Evolutionary conservation across 371 early-diverging fungal genomes (phyloP).

Genomic region (Apophysomyces variabilis): DNA sequence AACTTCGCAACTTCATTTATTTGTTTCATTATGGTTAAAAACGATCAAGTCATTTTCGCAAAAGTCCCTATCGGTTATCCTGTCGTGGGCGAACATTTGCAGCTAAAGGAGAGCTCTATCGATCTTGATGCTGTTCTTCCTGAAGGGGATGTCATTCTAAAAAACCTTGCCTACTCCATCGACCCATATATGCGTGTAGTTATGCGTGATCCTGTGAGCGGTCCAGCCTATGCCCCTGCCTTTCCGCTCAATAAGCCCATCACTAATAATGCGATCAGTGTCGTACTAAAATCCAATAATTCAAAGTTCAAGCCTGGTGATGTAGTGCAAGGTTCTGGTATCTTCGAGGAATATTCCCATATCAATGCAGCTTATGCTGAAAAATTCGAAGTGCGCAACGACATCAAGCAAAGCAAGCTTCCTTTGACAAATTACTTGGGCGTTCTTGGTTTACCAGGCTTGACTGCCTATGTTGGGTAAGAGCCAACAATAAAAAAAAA

Average conservation of each 20-base stretch:
- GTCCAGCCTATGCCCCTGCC: conserved; percentile 50
- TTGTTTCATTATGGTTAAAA: conserved; percentile 14
- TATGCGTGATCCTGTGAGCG: conserved; percentile 51
- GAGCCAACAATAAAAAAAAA: neutral
- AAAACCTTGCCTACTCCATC: conserved; percentile 41
- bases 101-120: conserved; percentile 42
- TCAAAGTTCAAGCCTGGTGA: conserved; percentile 61
- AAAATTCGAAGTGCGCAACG: conserved; percentile 34
- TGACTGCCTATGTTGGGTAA: conserved; percentile 48
- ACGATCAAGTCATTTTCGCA: conserved; percentile 39
- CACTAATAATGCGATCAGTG: conserved; percentile 54
- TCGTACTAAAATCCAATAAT: conserved; percentile 62
- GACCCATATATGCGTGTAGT: conserved; percentile 66
- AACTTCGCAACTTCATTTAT: too few relatives aligned
- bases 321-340: conserved; percentile 45
- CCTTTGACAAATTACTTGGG: conserved; percentile 57
- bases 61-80: conserved; percentile 49
- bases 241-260: conserved; percentile 63
- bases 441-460: conserved; percentile 59
- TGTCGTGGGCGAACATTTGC: conserved; percentile 52
- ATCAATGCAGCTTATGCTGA: conserved; percentile 31
- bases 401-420: conserved; percentile 37
- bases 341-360: conserved; percentile 54
- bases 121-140: conserved; percentile 51
- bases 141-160: conserved; percentile 58